Conservation (phyloP, 345 rosid genomes). For the Dipteronia sinensis region DNA sequence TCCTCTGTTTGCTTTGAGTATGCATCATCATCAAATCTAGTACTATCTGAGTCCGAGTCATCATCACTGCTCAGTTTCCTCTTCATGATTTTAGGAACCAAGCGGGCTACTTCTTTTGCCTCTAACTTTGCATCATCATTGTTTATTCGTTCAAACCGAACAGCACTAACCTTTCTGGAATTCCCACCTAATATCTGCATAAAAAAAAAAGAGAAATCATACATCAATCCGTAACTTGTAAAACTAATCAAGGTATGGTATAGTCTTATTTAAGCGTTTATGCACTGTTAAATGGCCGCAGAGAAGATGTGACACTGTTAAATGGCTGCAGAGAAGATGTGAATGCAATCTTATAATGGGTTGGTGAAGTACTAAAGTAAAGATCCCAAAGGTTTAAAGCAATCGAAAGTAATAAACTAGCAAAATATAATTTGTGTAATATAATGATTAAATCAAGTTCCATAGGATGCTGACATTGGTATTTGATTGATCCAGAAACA, state of each 20-base stretch:
- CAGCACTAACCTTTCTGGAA: slow-evolving; percentile 95
- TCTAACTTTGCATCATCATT: slow-evolving; percentile 50
- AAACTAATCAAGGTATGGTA: slow-evolving; percentile 11
- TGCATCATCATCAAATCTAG: slow-evolving; percentile 38
- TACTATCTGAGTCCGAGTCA: slow-evolving; percentile 41
- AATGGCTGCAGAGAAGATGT: not conserved
- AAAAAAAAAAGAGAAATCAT: slow-evolving; percentile 11
- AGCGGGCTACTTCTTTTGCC: slow-evolving; percentile 64
- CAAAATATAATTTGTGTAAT: not conserved
- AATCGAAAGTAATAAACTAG: too few species aligned
- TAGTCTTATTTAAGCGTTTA: not conserved
- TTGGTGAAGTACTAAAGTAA: not conserved
- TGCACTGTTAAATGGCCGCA: not conserved
- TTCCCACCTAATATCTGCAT: slow-evolving; percentile 90
- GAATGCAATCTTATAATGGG: not conserved
- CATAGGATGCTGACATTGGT: too few species aligned
- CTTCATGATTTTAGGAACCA: slow-evolving; percentile 76
- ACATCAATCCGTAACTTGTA: slow-evolving; percentile 14
- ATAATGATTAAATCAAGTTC: not conserved
- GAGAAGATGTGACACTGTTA: not conserved
- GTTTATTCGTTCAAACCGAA: slow-evolving; percentile 74
- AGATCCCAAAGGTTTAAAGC: not conserved
- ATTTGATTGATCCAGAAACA: too few species aligned
- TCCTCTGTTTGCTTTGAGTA: slow-evolving; percentile 39
- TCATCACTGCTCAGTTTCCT: slow-evolving; percentile 78